phyloP scores from a whole-genome alignment of 352 stramenopile genomes.

The Globisporangium nagaii region DNA sequence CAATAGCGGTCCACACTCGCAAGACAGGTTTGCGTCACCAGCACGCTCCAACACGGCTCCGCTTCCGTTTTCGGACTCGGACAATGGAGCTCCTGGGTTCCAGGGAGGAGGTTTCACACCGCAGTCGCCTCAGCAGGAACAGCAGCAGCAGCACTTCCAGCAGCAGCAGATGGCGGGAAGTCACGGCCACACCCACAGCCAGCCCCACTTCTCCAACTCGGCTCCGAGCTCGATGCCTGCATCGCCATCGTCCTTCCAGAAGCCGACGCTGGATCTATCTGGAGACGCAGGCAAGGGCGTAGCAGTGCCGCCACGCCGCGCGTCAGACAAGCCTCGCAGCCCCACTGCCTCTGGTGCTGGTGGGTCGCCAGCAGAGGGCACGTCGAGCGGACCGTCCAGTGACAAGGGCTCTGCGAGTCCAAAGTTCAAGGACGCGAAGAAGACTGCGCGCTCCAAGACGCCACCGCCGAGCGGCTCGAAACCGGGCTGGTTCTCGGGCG shows the following conservation, averaged over 20 bases:
- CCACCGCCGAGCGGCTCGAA: constrained; percentile 68
- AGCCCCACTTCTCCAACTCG: constrained; percentile 12
- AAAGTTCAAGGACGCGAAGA: constrained; percentile 61
- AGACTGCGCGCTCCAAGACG: constrained; percentile 66
- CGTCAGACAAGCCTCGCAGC: constrained; percentile 6
- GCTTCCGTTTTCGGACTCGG: not conserved
- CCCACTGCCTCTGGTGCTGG: not conserved
- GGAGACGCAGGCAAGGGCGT: constrained; percentile 25
- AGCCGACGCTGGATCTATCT: constrained; percentile 39
- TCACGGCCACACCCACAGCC: not conserved
- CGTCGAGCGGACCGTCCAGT: constrained; percentile 39
- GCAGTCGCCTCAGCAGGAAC: constrained; percentile 17
- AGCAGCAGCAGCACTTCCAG: constrained; percentile 19
- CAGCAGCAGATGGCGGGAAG: not conserved
- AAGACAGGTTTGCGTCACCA: constrained; percentile 1
- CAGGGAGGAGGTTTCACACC: not conserved
- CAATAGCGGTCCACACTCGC: constrained; percentile 1
- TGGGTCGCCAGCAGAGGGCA: not conserved
- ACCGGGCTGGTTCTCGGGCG: constrained; percentile 48
- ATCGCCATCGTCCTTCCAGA: constrained; percentile 23
- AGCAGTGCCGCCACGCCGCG: constrained; percentile 5
- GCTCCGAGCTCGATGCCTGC: constrained; percentile 14
- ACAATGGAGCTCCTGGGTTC: constrained; percentile 2
- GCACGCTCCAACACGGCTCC: constrained; percentile 7
- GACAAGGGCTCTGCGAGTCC: constrained; percentile 71